Conservation (phyloP, 2,329 filamentous ascomycete genomes). For the Cucurbitaria berberidis region DNA sequence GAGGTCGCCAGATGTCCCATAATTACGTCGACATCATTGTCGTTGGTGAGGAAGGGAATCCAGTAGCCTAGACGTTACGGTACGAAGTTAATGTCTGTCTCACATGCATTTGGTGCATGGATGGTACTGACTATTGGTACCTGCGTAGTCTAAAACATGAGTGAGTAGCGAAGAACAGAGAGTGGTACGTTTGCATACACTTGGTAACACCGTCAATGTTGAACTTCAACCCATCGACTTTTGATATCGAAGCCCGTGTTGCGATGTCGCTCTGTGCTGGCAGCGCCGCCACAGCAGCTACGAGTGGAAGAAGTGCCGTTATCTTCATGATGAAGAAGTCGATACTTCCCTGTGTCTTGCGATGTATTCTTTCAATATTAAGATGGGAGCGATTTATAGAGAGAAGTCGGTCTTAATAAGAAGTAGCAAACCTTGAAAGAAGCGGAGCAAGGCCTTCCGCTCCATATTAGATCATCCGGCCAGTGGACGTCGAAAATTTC, state of each 20-base stretch:
- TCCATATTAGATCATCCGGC: constrained; percentile 10
- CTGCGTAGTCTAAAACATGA: constrained; percentile 53
- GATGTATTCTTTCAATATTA: neutral
- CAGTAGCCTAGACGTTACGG: too few species aligned
- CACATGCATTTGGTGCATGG: too few species aligned
- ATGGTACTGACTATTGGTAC: too few species aligned
- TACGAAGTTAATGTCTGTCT: too few species aligned
- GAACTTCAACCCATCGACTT: constrained; percentile 38
- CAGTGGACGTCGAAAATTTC: constrained; percentile 1
- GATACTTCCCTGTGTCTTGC: neutral
- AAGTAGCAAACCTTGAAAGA: neutral
- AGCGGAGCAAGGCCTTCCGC: constrained; percentile 10
- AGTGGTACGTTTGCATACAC: constrained; percentile 17
- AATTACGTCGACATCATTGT: constrained; percentile 61
- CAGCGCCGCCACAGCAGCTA: constrained; percentile 28
- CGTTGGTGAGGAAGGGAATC: constrained; percentile 60
- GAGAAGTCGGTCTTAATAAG: neutral
- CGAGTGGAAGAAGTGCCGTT: constrained; percentile 22
- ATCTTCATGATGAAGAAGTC: constrained; percentile 28
- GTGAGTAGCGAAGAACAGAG: neutral
- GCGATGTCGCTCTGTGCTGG: constrained; percentile 19
- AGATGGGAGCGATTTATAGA: neutral
- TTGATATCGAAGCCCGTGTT: constrained; percentile 32
- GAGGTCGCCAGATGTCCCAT: constrained; percentile 55
- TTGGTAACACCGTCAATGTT: constrained; percentile 46